These are phyloP conservation scores for Colletotrichum phormii DNA, from an alignment of 2,329 filamentous ascomycete species.

Conservation along the genomic window DNA sequence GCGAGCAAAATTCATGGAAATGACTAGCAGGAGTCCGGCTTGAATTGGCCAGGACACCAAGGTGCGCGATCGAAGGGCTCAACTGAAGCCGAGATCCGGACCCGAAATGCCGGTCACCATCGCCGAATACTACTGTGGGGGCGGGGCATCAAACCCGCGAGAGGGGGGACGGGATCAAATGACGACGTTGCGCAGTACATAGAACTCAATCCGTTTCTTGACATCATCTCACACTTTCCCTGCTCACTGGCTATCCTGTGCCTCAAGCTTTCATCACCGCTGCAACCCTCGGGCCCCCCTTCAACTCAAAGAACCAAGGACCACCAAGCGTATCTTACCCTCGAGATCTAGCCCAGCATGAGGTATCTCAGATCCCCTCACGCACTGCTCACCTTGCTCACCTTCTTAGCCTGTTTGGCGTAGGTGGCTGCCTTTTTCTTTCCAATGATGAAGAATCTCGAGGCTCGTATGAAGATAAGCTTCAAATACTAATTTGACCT, in stretches of 20 bases:
- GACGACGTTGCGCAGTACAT: not conserved
- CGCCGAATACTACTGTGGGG: slow-evolving; percentile 25
- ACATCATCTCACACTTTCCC: not conserved
- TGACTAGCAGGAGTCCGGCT: not conserved
- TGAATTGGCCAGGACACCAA: not conserved
- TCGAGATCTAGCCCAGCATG: slow-evolving; percentile 1
- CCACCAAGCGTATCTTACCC: not conserved
- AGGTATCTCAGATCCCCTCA: slow-evolving; percentile 16
- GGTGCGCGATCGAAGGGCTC: not conserved
- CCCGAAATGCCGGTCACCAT: slow-evolving; percentile 30
- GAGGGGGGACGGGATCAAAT: not conserved
- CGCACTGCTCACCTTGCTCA: not conserved
- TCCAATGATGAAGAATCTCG: not conserved
- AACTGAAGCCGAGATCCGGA: slow-evolving; percentile 18
- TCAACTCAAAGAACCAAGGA: not conserved
- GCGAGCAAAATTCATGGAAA: not conserved
- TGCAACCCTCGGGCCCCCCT: not conserved
- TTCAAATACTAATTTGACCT: not conserved
- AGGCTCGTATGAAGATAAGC: not conserved
- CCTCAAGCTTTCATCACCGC: not conserved
- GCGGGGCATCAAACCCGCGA: slow-evolving; percentile 13
- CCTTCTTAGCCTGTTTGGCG: not conserved
- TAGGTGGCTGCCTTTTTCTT: not conserved
- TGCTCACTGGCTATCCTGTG: not conserved
- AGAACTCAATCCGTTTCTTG: slow-evolving; percentile 8